Conservation (phyloP, 2,329 filamentous ascomycete species). For the Coniochaeta sp. region DNA sequence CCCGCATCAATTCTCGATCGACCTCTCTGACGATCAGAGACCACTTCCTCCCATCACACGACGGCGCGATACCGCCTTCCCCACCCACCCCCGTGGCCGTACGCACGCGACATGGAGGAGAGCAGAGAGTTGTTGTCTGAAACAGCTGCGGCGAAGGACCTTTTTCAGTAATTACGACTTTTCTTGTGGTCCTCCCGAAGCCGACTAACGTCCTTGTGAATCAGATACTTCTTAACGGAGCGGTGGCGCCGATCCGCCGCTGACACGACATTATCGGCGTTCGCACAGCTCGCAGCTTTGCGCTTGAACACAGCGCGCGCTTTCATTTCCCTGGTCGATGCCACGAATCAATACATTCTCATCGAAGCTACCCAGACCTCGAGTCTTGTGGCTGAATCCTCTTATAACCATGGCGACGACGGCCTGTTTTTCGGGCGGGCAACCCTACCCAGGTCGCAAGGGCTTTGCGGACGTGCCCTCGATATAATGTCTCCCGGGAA, state of each 20-base stretch:
- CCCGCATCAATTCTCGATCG: too few species aligned
- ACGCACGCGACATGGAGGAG: neutral
- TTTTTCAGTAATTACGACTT: neutral
- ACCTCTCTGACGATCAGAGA: too few species aligned
- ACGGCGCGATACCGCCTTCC: too few species aligned
- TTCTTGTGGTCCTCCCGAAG: neutral
- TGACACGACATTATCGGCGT: neutral
- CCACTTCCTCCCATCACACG: too few species aligned
- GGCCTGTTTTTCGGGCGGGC: neutral
- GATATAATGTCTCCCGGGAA: neutral
- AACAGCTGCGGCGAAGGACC: neutral
- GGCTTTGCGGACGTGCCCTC: constrained; percentile 13
- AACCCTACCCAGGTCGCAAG: constrained; percentile 8
- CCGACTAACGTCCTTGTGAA: neutral
- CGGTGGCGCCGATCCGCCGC: too few species aligned
- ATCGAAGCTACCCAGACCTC: neutral
- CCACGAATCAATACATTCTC: neutral
- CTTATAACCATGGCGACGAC: constrained; percentile 5
- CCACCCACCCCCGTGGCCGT: too few species aligned
- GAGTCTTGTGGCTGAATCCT: neutral
- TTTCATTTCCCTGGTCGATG: constrained; percentile 4
- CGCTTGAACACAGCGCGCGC: constrained; percentile 4
- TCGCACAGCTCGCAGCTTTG: constrained; percentile 6
- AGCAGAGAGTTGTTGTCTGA: neutral
- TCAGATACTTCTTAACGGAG: neutral